Percentiles rank a stretch among this genome's conserved stretches.
phyloP scores from a whole-genome alignment of 2,329 filamentous ascomycete genomes.

The Colletotrichum navitas region DNA sequence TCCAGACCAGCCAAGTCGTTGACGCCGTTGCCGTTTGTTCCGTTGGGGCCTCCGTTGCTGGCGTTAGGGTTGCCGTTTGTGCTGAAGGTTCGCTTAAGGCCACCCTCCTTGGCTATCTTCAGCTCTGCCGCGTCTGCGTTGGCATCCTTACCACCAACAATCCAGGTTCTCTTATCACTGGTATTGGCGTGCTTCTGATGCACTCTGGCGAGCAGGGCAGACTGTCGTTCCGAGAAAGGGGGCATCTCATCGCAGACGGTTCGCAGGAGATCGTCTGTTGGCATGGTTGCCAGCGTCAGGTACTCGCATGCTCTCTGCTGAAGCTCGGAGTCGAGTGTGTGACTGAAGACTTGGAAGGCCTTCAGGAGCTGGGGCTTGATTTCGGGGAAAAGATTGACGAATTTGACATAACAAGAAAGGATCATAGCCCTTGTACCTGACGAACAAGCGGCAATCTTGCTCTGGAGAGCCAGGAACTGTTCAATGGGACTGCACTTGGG shows the following conservation, averaged over 20 bases:
- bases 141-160: slow-evolving; percentile 96
- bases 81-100: slow-evolving; percentile 89
- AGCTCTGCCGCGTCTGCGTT: slow-evolving; percentile 86
- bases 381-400: slow-evolving; percentile 97
- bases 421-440: slow-evolving; percentile 93
- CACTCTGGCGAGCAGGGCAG: slow-evolving; percentile 88
- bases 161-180: slow-evolving; percentile 96
- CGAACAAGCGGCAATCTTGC: slow-evolving; percentile 89
- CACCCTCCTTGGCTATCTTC: slow-evolving; percentile 82
- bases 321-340: slow-evolving; percentile 93
- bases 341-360: slow-evolving; percentile 92
- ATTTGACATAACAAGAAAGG: slow-evolving; percentile 95
- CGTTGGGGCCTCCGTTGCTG: slow-evolving; percentile 61
- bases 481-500: slow-evolving; percentile 95
- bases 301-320: slow-evolving; percentile 98
- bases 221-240: slow-evolving; percentile 94
- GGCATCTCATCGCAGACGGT: slow-evolving; percentile 99
- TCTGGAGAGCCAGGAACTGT: slow-evolving; percentile 92
- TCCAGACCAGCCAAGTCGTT: slow-evolving; percentile 87
- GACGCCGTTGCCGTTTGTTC: slow-evolving; percentile 63
- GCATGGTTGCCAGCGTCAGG: slow-evolving; percentile 84
- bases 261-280: slow-evolving; percentile 89
- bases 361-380: slow-evolving; percentile 95
- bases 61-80: slow-evolving; percentile 59
- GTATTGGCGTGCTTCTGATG: slow-evolving; percentile 95